Evolutionary conservation across 2,329 filamentous ascomycete species (phyloP).

Genomic region (Monascus ruber): DNA sequence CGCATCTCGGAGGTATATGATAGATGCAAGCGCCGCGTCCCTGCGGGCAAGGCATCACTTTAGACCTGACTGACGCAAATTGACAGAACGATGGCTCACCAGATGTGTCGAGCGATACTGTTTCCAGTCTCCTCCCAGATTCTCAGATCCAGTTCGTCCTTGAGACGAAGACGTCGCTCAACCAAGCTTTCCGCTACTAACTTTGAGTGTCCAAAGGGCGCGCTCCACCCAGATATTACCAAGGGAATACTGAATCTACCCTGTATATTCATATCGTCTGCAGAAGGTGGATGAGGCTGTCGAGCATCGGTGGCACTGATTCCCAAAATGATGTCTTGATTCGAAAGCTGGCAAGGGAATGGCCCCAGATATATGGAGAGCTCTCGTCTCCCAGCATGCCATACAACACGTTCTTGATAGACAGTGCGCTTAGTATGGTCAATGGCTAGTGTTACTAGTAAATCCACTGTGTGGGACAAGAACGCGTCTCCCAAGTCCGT

Average conservation of each 20-base stretch:
- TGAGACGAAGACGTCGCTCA: constrained; percentile 42
- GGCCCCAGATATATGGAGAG: constrained; percentile 20
- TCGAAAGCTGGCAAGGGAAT: constrained; percentile 14
- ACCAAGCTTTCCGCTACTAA: constrained; percentile 41
- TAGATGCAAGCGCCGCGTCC: constrained; percentile 50
- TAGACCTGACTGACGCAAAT: constrained; percentile 2
- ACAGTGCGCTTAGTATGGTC: constrained; percentile 8
- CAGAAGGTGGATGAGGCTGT: constrained; percentile 3
- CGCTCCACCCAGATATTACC: constrained; percentile 49
- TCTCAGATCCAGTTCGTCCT: constrained; percentile 28
- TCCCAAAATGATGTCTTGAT: constrained; percentile 16
- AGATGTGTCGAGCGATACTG: constrained; percentile 60
- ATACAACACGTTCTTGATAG: constrained; percentile 15
- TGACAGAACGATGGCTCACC: constrained; percentile 34
- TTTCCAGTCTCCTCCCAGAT: constrained; percentile 63
- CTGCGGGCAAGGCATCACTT: constrained; percentile 16
- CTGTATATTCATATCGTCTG: constrained; percentile 10
- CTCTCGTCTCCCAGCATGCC: constrained; percentile 25
- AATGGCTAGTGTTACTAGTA: constrained; percentile 15
- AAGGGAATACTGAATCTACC: constrained; percentile 22
- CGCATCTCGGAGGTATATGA: constrained; percentile 40
- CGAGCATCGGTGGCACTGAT: constrained; percentile 8
- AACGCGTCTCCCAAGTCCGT: constrained; percentile 59
- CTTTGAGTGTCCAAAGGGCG: constrained; percentile 28
- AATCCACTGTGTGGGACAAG: constrained; percentile 33